Base-by-base conservation (phyloP, 192 early-diverging fungal species). In the Gigaspora rosea region DNA sequence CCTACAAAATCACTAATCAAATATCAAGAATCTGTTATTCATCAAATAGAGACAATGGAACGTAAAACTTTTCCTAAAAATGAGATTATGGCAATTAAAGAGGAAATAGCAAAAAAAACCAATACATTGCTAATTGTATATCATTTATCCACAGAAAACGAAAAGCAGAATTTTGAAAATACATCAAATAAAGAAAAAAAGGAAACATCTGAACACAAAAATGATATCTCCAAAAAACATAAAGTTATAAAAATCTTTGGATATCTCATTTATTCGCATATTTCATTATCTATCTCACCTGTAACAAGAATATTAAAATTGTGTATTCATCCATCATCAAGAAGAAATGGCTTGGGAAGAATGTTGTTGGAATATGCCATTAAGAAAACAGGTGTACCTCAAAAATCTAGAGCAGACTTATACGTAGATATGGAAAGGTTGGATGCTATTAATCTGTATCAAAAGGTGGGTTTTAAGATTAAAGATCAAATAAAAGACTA, bases 121-220 rank as follows among this genome's bases (percentile, higher is more conserved):
- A 77, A 77, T 71, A 77, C 33, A 49, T 20, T 74, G 46, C 62
- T 74, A 32, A 74, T 74, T 49, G 58, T n/a, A 20, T 74, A 74
- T 62, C 22, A 50, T 59, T 11, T 58, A 57, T 6, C 20, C 11
- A 48, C n/a, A 20, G 18, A 69, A 9, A 7, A 33, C 8, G 48
- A 69, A 12, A 36, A 66, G 8, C 33, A 32, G 20, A 52, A 50
- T 15, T 27, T n/a, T 4, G 9, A 69, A 32, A 67, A 67, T 47
- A 67, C 18, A 47, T 12, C 15, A 22, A 67, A 67, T 47, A 20
- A 20, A 9, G 18, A 48, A 47, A 67, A 20, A 47, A 67, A 48
- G 16, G 13, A 2, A 7, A 66, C 16, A 16, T 27, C 13, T 20
- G 33, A 54, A 15, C 11, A 0, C 46, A 47, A 67, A 7, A 32